These are phyloP conservation scores for Psilocybe tampanensis DNA, from an alignment of 768 basidiomycete genomes.

Conservation along the genomic window DNA sequence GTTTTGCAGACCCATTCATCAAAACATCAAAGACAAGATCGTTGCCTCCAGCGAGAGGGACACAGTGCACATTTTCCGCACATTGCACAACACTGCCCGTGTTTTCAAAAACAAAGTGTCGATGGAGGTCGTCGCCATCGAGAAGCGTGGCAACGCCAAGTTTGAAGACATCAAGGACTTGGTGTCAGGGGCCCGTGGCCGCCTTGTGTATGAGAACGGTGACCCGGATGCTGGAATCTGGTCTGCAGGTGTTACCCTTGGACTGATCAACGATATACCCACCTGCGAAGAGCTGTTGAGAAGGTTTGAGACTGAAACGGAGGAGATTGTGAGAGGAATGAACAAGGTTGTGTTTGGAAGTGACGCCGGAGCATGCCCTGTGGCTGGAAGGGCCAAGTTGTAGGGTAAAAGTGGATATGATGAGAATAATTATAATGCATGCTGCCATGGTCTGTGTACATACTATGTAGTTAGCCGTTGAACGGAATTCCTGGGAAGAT, in stretches of 20 bases:
- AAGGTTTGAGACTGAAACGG: conserved; percentile 75
- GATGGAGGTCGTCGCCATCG: conserved; percentile 82
- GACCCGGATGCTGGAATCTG: conserved; percentile 90
- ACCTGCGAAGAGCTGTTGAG: conserved; percentile 73
- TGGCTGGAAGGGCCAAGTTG: conserved; percentile 36
- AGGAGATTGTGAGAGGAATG: conserved; percentile 61
- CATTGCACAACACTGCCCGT: conserved; percentile 80
- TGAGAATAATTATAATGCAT: not conserved
- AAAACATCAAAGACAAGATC: conserved; percentile 89
- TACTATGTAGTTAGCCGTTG: not conserved
- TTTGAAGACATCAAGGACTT: conserved; percentile 84
- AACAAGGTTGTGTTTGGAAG: conserved; percentile 27
- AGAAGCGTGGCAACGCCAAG: conserved; percentile 80
- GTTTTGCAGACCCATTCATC: conserved; percentile 70
- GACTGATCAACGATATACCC: conserved; percentile 82
- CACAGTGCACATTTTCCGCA: conserved; percentile 90
- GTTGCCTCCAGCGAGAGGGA: conserved; percentile 82
- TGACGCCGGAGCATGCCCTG: not conserved
- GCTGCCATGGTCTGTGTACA: not conserved
- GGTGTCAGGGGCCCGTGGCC: conserved; percentile 71
- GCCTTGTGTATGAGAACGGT: conserved; percentile 78
- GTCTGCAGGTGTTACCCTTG: conserved; percentile 66
- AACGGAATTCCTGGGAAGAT: not conserved
- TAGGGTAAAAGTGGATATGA: conserved; percentile 19
- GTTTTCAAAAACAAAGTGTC: conserved; percentile 87